These are phyloP conservation scores for Aspergillus sp. DNA, from an alignment of 2,329 filamentous ascomycete species.

Conservation along the genomic window DNA sequence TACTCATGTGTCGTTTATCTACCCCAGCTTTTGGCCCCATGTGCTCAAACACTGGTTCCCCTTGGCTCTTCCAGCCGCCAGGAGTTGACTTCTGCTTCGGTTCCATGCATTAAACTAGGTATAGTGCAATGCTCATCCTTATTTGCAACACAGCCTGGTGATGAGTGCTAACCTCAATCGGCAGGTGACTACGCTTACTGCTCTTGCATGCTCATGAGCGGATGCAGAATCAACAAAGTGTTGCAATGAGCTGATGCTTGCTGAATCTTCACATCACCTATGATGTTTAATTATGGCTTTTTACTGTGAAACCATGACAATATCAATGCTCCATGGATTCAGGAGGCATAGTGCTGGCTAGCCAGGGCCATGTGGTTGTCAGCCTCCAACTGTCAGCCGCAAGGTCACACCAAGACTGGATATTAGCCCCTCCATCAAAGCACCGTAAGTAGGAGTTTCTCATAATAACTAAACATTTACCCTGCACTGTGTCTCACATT, in stretches of 20 bases:
- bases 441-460: not conserved
- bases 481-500: not conserved
- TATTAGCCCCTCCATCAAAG: not conserved
- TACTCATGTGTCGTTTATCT: not conserved
- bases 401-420: not conserved
- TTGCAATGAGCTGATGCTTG: not conserved
- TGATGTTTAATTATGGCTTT: not conserved
- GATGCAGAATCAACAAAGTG: not conserved
- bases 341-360: not conserved
- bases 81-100: not conserved
- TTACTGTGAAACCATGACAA: not conserved
- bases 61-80: not conserved
- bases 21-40: slow-evolving; percentile 7
- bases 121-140: not conserved
- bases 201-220: not conserved
- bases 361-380: not conserved
- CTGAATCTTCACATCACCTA: not conserved
- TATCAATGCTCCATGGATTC: not conserved
- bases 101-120: not conserved
- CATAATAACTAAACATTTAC: too few species aligned
- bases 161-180: not conserved
- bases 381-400: not conserved
- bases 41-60: slow-evolving; percentile 8
- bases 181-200: too few species aligned
- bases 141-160: not conserved